Percentiles rank a stretch among this genome's conserved stretches.
phyloP scores from a whole-genome alignment of 1,284 basidiomycete species.

The Puccinia novopanici region DNA sequence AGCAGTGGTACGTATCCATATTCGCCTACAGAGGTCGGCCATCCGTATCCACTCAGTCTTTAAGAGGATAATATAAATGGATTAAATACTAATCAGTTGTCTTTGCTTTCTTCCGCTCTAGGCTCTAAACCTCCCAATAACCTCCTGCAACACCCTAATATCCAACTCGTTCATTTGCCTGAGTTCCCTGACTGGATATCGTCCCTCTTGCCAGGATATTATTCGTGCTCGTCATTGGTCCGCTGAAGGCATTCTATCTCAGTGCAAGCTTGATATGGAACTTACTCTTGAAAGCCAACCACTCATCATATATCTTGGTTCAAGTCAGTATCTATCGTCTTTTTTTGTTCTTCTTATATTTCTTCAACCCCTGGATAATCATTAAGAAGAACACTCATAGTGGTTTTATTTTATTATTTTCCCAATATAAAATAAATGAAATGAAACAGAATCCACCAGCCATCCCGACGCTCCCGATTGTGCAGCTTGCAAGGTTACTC shows the following conservation, averaged over 20 bases:
- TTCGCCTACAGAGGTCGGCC: slow-evolving; percentile 80
- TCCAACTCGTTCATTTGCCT: slow-evolving; percentile 20
- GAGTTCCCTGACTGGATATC: slow-evolving; percentile 31
- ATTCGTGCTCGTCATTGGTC: slow-evolving; percentile 40
- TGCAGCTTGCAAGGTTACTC: slow-evolving; percentile 71
- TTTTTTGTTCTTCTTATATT: neutral
- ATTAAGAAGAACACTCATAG: neutral
- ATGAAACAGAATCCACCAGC: slow-evolving; percentile 83
- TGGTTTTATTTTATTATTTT: neutral
- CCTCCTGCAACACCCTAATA: slow-evolving; percentile 38
- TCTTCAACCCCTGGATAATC: neutral
- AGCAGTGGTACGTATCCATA: slow-evolving; percentile 76
- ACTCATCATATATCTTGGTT: slow-evolving; percentile 6
- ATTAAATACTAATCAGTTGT: neutral
- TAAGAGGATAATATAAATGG: neutral
- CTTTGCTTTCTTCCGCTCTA: neutral
- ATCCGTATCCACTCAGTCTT: neutral
- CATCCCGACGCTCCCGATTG: slow-evolving; percentile 86
- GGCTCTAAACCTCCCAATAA: slow-evolving; percentile 27
- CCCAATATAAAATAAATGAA: neutral
- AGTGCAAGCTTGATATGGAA: slow-evolving; percentile 28
- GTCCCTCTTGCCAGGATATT: slow-evolving; percentile 12
- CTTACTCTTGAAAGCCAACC: slow-evolving; percentile 21
- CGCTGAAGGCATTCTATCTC: slow-evolving; percentile 40
- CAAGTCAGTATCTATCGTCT: neutral